Evolutionary conservation across 2,329 filamentous ascomycete species (phyloP), one percentile per base, ranked within the genome.

Genomic region (Cytospora piceicola): DNA sequence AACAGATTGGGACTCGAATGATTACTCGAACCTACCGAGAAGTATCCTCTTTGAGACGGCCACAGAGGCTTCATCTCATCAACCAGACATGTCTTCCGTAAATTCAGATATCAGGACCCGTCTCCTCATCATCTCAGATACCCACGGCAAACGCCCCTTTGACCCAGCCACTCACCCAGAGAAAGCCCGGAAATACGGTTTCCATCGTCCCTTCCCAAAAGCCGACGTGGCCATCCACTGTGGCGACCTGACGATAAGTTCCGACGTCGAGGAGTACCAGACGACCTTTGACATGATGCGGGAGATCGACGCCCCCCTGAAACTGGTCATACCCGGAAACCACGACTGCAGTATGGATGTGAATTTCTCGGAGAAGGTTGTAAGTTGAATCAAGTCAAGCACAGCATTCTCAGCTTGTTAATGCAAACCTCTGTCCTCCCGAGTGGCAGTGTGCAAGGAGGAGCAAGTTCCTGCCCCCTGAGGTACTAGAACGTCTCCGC

Each of bases 101-200:
- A 14, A 32, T 22, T 36, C 52, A 32, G 46, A 58, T 15, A 68
- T 66, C 24, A 63, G 55, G 54, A 67, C 67, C 14, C 67, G 67
- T 32, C 55, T 68, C 11, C 64, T 68, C 42, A 68, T 68, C 49
- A 60, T 68, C 52, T 68, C 64, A 8, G 67, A 68, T 24, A 68
- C 67, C 22, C 67, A 68, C 36, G 67, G 67, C 46, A 39, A 51
- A 15, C 15, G 36, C 27, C 64, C 53, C 14, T 64, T 52, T 51
- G 52, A 53, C 42, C 42, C 61, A 46, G 29, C 24, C 22, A 57
- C 29, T 15, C 30, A 51, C 12, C 39, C 58, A 17, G 58, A 54
- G 0, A 39, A 58, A n/a, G 46, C 34, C 51, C 54, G 24, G 29
- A 34, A n/a, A 53, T 54, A 61, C 52, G 63, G 46, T 36, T 68